A percentile compares a stretch with the other conserved stretches of the same genome.
Evolutionary conservation across 2,329 filamentous ascomycete genomes (phyloP).

Genomic region (Alternaria brassicae): DNA sequence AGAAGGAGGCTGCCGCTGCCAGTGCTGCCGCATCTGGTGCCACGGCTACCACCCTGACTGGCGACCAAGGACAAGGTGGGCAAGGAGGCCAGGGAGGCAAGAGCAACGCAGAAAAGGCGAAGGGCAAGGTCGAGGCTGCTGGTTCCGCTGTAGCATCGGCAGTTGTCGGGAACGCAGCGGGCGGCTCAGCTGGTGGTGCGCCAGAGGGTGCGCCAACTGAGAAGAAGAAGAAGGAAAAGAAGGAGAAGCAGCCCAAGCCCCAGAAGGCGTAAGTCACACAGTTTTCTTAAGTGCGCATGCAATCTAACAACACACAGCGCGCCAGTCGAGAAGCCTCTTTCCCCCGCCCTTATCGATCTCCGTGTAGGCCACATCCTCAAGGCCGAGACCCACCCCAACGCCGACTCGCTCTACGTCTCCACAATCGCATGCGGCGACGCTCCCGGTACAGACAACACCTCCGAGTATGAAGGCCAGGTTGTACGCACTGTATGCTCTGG

Average conservation of each 20-base stretch:
- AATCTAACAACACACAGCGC: constrained; percentile 44
- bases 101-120: constrained; percentile 55
- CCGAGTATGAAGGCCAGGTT: constrained; percentile 88
- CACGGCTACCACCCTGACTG: constrained; percentile 49
- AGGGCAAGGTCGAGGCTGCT: constrained; percentile 63
- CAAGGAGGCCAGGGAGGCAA: constrained; percentile 51
- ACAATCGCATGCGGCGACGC: constrained; percentile 94
- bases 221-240: constrained; percentile 82
- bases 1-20: constrained; percentile 72
- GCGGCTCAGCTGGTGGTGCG: constrained; percentile 31
- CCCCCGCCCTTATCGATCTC: constrained; percentile 88
- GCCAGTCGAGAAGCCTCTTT: constrained; percentile 75
- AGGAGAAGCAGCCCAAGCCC: constrained; percentile 82
- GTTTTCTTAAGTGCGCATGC: neutral
- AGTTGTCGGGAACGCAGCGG: constrained; percentile 51
- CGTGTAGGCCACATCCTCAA: constrained; percentile 97
- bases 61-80: constrained; percentile 38
- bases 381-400: constrained; percentile 93
- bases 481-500: constrained; percentile 97
- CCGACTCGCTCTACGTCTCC: constrained; percentile 93
- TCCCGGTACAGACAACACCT: constrained; percentile 84
- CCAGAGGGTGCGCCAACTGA: constrained; percentile 53
- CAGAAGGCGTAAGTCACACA: constrained; percentile 54
- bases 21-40: constrained; percentile 62
- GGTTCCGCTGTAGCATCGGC: constrained; percentile 59